phyloP scores from a whole-genome alignment of 169 alveolate genomes.

The Plasmodium fragile region DNA sequence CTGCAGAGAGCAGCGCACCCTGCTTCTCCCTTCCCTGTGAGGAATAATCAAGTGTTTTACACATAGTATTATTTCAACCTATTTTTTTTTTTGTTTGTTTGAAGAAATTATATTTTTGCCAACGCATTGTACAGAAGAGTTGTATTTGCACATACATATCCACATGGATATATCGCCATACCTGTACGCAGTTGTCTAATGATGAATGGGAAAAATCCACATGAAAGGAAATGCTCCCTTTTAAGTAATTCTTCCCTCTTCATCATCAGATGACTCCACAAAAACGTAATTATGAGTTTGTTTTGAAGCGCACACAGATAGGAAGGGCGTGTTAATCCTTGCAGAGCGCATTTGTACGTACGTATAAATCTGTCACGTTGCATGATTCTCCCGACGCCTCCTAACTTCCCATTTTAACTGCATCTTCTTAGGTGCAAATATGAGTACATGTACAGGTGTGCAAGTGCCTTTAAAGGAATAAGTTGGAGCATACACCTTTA shows the following conservation, averaged over 20 bases:
- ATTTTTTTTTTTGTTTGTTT: neutral
- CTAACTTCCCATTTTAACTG: neutral
- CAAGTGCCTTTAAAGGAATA: neutral
- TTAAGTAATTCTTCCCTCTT: neutral
- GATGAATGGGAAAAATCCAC: neutral
- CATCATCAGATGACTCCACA: neutral
- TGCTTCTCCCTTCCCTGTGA: neutral
- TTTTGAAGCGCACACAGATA: neutral
- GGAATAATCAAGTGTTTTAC: neutral
- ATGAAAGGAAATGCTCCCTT: neutral
- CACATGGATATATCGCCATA: neutral
- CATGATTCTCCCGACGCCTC: neutral
- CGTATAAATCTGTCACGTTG: neutral
- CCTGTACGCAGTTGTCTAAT: neutral
- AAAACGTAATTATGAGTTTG: constrained; percentile 22
- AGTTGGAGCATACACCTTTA: neutral
- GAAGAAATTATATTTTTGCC: neutral
- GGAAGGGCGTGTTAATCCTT: neutral
- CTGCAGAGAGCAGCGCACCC: neutral
- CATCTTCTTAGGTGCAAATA: neutral
- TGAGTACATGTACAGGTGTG: neutral
- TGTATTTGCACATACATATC: neutral
- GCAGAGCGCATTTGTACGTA: neutral
- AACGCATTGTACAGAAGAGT: neutral
- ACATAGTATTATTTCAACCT: neutral